Evolutionary conservation across 2,329 filamentous ascomycete genomes (phyloP).

Genomic region (Cadophora malorum): DNA sequence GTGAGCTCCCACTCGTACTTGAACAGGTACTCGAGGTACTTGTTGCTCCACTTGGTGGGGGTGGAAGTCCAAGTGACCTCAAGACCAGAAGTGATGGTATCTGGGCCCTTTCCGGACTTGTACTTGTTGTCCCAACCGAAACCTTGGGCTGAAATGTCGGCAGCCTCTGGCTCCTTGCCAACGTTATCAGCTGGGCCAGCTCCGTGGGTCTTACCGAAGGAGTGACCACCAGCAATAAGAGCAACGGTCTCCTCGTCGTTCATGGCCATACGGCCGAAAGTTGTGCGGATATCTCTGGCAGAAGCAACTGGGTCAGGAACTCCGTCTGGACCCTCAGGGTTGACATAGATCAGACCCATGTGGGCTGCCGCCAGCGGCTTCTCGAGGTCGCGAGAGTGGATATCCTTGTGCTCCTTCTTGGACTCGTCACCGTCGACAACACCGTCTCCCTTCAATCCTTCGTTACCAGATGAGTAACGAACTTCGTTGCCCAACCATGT

Average conservation of each 20-base stretch:
- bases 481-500: constrained; percentile 79
- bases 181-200: constrained; percentile 69
- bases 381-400: constrained; percentile 70
- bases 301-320: constrained; percentile 73
- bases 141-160: constrained; percentile 69
- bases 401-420: constrained; percentile 53
- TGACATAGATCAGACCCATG: constrained; percentile 84
- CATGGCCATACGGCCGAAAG: constrained; percentile 83
- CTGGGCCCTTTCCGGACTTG: constrained; percentile 69
- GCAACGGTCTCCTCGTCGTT: constrained; percentile 83
- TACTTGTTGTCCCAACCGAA: constrained; percentile 74
- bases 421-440: constrained; percentile 51
- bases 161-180: constrained; percentile 70
- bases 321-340: constrained; percentile 79
- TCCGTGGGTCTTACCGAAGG: constrained; percentile 83
- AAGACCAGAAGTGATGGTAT: constrained; percentile 77
- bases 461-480: constrained; percentile 58
- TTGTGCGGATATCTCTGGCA: constrained; percentile 74
- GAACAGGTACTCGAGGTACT: constrained; percentile 78
- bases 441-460: constrained; percentile 46
- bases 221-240: constrained; percentile 78
- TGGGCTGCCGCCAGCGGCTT: constrained; percentile 70
- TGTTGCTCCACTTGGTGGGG: constrained; percentile 77
- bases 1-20: constrained; percentile 79
- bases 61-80: constrained; percentile 83